phyloP scores from a whole-genome alignment of 306 rosid species.

The Cucurbita argyrosperma region DNA sequence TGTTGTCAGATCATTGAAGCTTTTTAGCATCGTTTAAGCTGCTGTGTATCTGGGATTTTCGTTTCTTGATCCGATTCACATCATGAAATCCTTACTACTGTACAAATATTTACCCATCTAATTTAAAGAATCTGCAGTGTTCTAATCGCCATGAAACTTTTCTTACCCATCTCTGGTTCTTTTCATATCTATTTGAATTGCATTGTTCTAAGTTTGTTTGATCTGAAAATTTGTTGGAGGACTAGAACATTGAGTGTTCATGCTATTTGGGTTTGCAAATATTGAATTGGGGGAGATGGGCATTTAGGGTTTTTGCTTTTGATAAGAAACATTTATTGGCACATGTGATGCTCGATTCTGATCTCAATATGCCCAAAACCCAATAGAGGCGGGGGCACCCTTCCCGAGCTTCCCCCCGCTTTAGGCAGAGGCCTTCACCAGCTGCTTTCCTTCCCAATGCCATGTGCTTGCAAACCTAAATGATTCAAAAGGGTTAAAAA shows the following conservation, averaged over 20 bases:
- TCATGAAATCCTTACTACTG: conserved; percentile 5
- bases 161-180: neutral
- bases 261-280: neutral
- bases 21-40: conserved; percentile 21
- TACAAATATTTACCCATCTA: conserved; percentile 6
- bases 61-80: conserved; percentile 22
- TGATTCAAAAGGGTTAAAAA: neutral
- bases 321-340: conserved; percentile 8
- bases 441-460: conserved; percentile 7
- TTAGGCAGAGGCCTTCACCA: neutral
- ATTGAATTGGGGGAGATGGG: neutral
- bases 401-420: conserved; percentile 3
- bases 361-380: conserved; percentile 2
- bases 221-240: neutral
- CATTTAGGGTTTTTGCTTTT: neutral
- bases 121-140: neutral
- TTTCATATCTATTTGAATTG: neutral
- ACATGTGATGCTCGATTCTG: conserved; percentile 8
- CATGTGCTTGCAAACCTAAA: conserved; percentile 7
- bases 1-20: conserved; percentile 24
- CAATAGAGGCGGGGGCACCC: conserved; percentile 6
- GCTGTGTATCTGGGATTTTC: conserved; percentile 19
- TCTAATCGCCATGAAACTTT: neutral
- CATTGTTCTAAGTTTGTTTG: neutral
- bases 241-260: neutral